Evolutionary conservation across 805 yeast genomes (phyloP), one percentile per base, ranked within the genome.

Genomic region (Wickerhamomyces sydowiorum): DNA sequence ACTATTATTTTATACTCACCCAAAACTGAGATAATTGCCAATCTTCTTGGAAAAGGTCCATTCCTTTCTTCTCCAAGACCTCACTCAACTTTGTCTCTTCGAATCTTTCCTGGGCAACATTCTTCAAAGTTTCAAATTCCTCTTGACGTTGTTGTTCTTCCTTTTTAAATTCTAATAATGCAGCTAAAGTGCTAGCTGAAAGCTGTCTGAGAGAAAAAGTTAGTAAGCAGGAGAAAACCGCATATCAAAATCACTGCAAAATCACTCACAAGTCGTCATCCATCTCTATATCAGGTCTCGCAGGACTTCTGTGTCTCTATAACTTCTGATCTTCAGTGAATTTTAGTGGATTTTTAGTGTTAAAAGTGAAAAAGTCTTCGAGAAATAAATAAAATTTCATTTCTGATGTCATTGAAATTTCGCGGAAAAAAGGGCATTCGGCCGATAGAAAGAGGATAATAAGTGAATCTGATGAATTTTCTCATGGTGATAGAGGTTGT

Each of bases 21-120:
- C 97, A 89, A 64, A 89, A 89, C 61, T 89, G 97, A 1, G 96
- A 87, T 30, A 90, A 69, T 56, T 87, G 93, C 97, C 97, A 89
- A 62, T 89, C 96, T 62, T 89, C 96, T 56, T 84, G 72, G 61
- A 89, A 89, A 30, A 78, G 70, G 40, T 82, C 86, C 62, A 90
- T 90, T 18, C 80, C 75, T 41, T 32, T 32, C 23, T 75, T 61
- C 38, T 57, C 54, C 21, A 46, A 49, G 25, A 60, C 50, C 31
- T 48, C 54, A 15, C 17, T 23, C 17, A 46, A 37, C 44, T 56
- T 56, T 22, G 58, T 53, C 14, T 51, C 51, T 39, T 62, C 60
- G 24, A 52, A 59, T 21, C 51, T 53, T 6, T 61, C 58, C 25
- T 75, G 72, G 50, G 85, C 88, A 9, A 90, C 86, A 20, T 69